Evolutionary conservation across 768 basidiomycete genomes (phyloP).

Genomic region (Cyathus striatus): DNA sequence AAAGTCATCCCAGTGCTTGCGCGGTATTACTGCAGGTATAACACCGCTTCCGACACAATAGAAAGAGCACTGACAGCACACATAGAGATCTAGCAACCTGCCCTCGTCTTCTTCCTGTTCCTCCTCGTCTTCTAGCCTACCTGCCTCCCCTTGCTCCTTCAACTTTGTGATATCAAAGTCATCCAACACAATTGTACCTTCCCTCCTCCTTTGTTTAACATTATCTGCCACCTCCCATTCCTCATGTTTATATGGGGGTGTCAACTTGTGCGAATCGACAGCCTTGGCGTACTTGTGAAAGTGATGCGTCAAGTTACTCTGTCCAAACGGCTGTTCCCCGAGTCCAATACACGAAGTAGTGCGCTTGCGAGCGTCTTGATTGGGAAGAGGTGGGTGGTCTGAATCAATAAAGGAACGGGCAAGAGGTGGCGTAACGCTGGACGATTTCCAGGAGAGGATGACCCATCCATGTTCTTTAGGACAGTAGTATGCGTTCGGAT

Average conservation of each 20-base stretch:
- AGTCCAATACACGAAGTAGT: constrained; percentile 48
- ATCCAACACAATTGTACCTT: constrained; percentile 25
- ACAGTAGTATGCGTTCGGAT: constrained; percentile 82
- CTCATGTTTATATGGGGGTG: constrained; percentile 51
- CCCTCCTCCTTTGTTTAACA: constrained; percentile 49
- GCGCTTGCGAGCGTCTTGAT: constrained; percentile 44
- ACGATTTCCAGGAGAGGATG: constrained; percentile 64
- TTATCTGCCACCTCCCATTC: constrained; percentile 53
- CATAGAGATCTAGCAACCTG: constrained; percentile 67
- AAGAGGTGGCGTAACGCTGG: constrained; percentile 56
- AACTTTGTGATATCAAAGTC: constrained; percentile 41
- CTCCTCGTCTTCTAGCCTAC: constrained; percentile 25
- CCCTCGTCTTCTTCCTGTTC: constrained; percentile 37
- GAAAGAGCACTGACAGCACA: constrained; percentile 81
- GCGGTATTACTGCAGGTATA: constrained; percentile 70
- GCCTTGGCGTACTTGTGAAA: constrained; percentile 73
- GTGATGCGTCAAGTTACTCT: constrained; percentile 68
- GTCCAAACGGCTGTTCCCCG: constrained; percentile 38
- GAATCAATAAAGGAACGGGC: constrained; percentile 44
- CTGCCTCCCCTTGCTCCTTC: constrained; percentile 20
- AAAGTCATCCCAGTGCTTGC: constrained; percentile 58
- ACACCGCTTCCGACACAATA: constrained; percentile 66
- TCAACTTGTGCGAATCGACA: constrained; percentile 64
- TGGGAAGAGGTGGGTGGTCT: constrained; percentile 44
- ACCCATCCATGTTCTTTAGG: constrained; percentile 82